Evolutionary conservation across 371 early-diverging fungal genomes (phyloP).

Genomic region (Mortierella sp.): DNA sequence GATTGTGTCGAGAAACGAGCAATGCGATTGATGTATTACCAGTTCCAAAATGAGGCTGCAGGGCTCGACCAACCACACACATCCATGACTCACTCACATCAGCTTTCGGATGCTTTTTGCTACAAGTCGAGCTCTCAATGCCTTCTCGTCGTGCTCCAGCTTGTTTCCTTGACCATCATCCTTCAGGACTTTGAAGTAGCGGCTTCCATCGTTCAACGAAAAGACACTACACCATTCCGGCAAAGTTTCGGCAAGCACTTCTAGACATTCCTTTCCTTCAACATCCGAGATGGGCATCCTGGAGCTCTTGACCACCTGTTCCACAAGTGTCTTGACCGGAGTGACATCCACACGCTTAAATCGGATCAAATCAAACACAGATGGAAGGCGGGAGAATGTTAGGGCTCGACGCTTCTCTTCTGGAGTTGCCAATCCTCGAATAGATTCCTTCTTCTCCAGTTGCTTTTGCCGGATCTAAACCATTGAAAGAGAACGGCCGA

Average conservation of each 20-base stretch:
- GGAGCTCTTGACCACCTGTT: slow-evolving; percentile 35
- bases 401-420: slow-evolving; percentile 30
- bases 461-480: slow-evolving; percentile 36
- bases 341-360: slow-evolving; percentile 46
- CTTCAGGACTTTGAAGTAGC: slow-evolving; percentile 30
- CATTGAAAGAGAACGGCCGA: too few species aligned
- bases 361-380: slow-evolving; percentile 46
- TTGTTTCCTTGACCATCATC: slow-evolving; percentile 17
- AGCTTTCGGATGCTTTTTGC: slow-evolving; percentile 3
- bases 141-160: slow-evolving; percentile 25
- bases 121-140: slow-evolving; percentile 29
- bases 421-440: slow-evolving; percentile 13
- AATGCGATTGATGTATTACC: too few species aligned
- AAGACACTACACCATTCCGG: slow-evolving; percentile 48
- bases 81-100: neutral
- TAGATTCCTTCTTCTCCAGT: slow-evolving; percentile 20
- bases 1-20: too few species aligned
- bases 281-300: slow-evolving; percentile 38
- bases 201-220: slow-evolving; percentile 16
- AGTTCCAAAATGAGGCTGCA: too few species aligned
- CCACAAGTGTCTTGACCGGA: slow-evolving; percentile 19
- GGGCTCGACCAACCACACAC: neutral
- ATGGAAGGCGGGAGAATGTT: slow-evolving; percentile 29
- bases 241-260: slow-evolving; percentile 29
- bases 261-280: slow-evolving; percentile 36